Evolutionary conservation across 2,329 filamentous ascomycete genomes (phyloP).

Genomic region (Claviceps lovelessii): DNA sequence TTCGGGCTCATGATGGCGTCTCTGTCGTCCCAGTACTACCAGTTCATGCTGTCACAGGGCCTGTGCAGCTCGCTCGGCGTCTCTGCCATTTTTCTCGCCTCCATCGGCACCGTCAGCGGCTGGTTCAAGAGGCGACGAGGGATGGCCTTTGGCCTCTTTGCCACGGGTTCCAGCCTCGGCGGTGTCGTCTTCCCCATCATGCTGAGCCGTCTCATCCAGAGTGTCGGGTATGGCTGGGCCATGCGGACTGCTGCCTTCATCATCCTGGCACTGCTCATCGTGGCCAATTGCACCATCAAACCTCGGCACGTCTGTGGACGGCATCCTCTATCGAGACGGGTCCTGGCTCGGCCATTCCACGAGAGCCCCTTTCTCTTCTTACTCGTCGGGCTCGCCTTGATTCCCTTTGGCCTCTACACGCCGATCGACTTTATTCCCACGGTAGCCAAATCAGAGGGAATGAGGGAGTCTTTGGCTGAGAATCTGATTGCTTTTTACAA

Average conservation of each 20-base stretch:
- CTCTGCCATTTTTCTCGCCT: slow-evolving; percentile 20
- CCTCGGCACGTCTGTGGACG: slow-evolving; percentile 8
- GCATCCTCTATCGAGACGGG: neutral
- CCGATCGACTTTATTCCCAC: slow-evolving; percentile 16
- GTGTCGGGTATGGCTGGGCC: slow-evolving; percentile 25
- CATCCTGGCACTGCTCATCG: slow-evolving; percentile 18
- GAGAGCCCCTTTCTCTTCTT: slow-evolving; percentile 14
- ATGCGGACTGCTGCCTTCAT: slow-evolving; percentile 26
- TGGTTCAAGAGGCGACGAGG: slow-evolving; percentile 23
- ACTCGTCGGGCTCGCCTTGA: slow-evolving; percentile 13
- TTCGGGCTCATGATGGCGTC: slow-evolving; percentile 29
- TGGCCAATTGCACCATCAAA: slow-evolving; percentile 21
- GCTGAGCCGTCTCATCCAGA: slow-evolving; percentile 19
- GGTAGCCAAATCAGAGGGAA: slow-evolving; percentile 8
- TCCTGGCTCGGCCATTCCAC: slow-evolving; percentile 10
- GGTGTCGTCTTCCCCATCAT: slow-evolving; percentile 28
- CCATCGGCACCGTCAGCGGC: slow-evolving; percentile 16
- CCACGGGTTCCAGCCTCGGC: slow-evolving; percentile 23
- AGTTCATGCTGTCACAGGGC: slow-evolving; percentile 19
- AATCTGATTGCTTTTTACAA: slow-evolving; percentile 14
- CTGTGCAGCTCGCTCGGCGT: slow-evolving; percentile 24
- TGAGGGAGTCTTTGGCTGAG: slow-evolving; percentile 8
- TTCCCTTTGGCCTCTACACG: slow-evolving; percentile 18
- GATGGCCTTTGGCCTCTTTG: slow-evolving; percentile 21
- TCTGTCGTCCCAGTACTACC: slow-evolving; percentile 4